Evolutionary conservation across 129 eudicot species (phyloP), one percentile per base, ranked within the genome.

Genomic region (Arctium lappa): DNA sequence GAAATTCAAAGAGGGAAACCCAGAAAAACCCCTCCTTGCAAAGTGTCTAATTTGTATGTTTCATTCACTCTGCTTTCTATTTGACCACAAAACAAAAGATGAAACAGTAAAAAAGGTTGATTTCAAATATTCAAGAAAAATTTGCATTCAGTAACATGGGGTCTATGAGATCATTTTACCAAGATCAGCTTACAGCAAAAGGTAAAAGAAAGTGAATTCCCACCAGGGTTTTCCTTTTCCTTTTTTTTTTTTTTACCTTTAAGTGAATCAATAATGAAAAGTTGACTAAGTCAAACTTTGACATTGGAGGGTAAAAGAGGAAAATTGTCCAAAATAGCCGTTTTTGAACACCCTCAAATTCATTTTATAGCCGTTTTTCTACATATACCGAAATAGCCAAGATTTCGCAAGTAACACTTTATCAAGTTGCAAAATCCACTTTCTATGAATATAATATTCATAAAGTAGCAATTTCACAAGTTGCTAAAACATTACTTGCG

Each of bases 271-370:
- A 83, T 71, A 83, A 83, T 83, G 37, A 16, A 74, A 74, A 63
- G 46, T 62, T 84, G 84, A 84, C 87, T 4, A 84, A 79, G 87
- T 84, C 87, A 84, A 84, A 79, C 42, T 72, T 79, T 84, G 87
- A 84, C 87, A 84, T 79, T 18, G 37, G 75, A 78, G 83, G 39
- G 87, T 60, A 60, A 60, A 16, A n/a, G 8, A 16, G 9, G 68
- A 60, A 60, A 60, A 3, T 56, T 56, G 65, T 56, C 65, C 22
- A 56, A 56, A 16, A 56, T n/a, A 42, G 2, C 50, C 12, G 8
- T 42, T 42, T 42, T 42, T 42, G 2, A 42, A 1, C 9, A 8
- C 1, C 22, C 65, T 1, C 22, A 16, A 16, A 16, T 15, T 56
- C 65, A 56, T 7, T 56, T 56, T 56, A 16, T 56, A 56, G 27